Base-by-base conservation (phyloP, 2,329 filamentous ascomycete genomes). In the Ophiosphaerella herpotricha region DNA sequence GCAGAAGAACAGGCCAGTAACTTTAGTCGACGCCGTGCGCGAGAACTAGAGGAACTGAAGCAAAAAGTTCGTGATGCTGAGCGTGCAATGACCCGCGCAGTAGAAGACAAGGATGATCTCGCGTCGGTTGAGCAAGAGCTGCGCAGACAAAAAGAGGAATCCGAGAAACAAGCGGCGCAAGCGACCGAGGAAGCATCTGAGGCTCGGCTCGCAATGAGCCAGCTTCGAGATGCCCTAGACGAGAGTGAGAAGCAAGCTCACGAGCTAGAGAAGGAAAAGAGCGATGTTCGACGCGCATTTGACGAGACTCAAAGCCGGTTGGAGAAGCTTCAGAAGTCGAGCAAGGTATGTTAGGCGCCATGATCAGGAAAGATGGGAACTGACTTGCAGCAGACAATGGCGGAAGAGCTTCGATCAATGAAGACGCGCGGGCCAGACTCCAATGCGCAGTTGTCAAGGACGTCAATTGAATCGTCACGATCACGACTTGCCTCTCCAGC, bases 1-100 rank as follows among this genome's bases (percentile, higher is more conserved):
- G 87, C 91, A 2, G 93, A 99, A 73, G 92, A 97, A 55, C 92
- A 97, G 74, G 86, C 91, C 2, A 90, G 85, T 64, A 88, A 86
- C 0, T 81, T 89, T 41, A 89, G 88, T 11, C 83, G 93, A 44
- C 84, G 89, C 37, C 86, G 87, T 53, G 84, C 89, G 6, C 82
- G 92, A 40, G 94, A 97, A 77, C 80, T 90, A 3, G 94, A 97
- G 70, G 93, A 97, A 60, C 78, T 96, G 34, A 91, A 88, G 71
- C 80, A 81, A 43, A 89, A 86, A 73, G 80, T 92, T 9, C 85
- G 90, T 6, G 92, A 97, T 55, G 84, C 90, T 1, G 93, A 97
- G 74, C 84, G 87, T 9, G 85, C 90, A 43, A 77, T 91, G 46
- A 88, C 88, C 66, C 80, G 82, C 4, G 83, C 90, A 0, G 80